A percentile compares a stretch with the other conserved stretches of the same genome.
Evolutionary conservation across 2,329 filamentous ascomycete genomes (phyloP).

Genomic region (Hymenoscyphus infarciens): DNA sequence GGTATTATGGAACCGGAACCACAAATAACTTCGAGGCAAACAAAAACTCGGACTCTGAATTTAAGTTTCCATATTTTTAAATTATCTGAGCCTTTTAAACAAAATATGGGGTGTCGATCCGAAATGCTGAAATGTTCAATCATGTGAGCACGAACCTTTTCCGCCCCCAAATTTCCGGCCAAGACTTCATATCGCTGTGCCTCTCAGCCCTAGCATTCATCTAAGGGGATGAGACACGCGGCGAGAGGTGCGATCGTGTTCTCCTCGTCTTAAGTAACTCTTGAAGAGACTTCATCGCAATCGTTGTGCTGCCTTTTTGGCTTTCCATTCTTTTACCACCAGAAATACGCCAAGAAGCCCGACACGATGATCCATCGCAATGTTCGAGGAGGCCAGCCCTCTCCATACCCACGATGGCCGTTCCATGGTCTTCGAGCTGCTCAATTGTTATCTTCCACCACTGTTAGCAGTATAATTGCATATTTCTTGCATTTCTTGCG

Average conservation of each 20-base stretch:
- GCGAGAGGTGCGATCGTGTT: background rate
- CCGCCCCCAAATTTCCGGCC: background rate
- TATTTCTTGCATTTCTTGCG: slow-evolving; percentile 33
- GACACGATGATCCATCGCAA: slow-evolving; percentile 26
- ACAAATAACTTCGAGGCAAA: no score
- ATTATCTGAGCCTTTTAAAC: background rate
- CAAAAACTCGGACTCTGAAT: background rate
- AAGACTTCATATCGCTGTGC: background rate
- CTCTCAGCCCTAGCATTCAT: background rate
- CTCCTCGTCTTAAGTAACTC: background rate
- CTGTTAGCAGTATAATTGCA: slow-evolving; percentile 30
- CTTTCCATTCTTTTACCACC: slow-evolving; percentile 2
- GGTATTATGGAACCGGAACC: no score
- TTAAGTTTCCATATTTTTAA: background rate
- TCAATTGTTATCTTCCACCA: slow-evolving; percentile 26
- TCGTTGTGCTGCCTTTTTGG: background rate
- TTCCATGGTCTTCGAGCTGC: slow-evolving; percentile 30
- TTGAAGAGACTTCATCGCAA: background rate
- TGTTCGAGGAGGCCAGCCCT: slow-evolving; percentile 30
- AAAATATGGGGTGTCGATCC: background rate
- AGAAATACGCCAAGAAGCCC: background rate
- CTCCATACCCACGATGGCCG: slow-evolving; percentile 29
- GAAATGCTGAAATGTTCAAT: background rate
- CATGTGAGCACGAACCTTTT: background rate
- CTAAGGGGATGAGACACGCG: background rate